Base-by-base conservation (phyloP, 2,329 filamentous ascomycete species). In the Epichloe hybrida region DNA sequence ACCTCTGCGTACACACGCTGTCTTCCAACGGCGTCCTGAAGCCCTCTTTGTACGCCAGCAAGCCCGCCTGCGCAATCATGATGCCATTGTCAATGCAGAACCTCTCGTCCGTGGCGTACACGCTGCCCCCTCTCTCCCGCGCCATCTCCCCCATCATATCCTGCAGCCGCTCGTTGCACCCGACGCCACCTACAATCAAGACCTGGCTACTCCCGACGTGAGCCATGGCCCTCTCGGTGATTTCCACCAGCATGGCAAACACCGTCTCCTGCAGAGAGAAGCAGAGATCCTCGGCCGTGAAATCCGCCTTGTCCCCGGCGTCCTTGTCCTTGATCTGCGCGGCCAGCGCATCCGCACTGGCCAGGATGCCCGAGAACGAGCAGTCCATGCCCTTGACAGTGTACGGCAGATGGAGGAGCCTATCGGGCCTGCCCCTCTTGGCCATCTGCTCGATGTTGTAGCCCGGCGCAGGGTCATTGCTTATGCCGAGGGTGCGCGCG, bases 81-180 rank as follows among this genome's bases (percentile, higher is more conserved):
- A 98, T 97, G 46, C 93, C 93, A 61, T 98, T 98, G 68, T 98
- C 93, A 59, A 98, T 98, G 66, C 93, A 98, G 66, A 95, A 98
- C 44, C 93, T 77, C 73, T 98, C 93, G 65, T 98, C 93, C 0
- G 91, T 97, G 23, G 93, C 90, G 69, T 86, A 96, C 3, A 97
- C 88, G 61, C 81, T 90, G 4, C 93, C 93, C 93, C 89, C 88
- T 38, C 93, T 74, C 66, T 95, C 90, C 43, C 74, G 74, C 15
- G 90, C 91, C 93, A 98, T 98, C 45, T 85, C 74, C 88, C 88
- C 90, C 93, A 98, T 98, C 93, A 98, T 98, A 61, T 95, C 81
- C 72, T 98, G 93, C 58, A 98, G 66, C 4, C 93, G 79, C 71
- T 95, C 84, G 65, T 98, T 98, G 66, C 88, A 95, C 3, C 93